These are phyloP conservation scores for Starmerella etchellsii DNA, from an alignment of 805 yeast species.

Conservation along the genomic window DNA sequence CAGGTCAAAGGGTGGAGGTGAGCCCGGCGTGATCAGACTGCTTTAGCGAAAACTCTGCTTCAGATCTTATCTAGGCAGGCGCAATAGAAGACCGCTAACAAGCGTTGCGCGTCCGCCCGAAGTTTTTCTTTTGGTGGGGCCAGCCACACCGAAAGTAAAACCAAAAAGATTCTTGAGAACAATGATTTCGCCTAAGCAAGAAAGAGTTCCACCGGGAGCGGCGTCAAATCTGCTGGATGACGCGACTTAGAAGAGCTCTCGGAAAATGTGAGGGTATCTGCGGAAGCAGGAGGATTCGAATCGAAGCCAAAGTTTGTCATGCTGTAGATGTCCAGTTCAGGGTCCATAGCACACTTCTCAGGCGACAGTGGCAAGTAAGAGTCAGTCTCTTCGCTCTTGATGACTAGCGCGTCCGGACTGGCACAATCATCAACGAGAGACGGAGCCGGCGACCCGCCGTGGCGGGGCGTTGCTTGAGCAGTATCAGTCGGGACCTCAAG, in stretches of 20 bases:
- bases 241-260: constrained; percentile 24
- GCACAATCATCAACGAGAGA: constrained; percentile 19
- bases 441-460: constrained; percentile 18
- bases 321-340: constrained; percentile 8
- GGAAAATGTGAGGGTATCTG: constrained; percentile 9
- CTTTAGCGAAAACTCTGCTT: too few species aligned
- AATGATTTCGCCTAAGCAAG: too few species aligned
- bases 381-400: constrained; percentile 11
- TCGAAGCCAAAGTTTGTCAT: constrained; percentile 11
- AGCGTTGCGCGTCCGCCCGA: too few species aligned
- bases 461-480: constrained; percentile 7
- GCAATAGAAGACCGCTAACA: too few species aligned
- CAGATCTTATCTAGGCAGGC: too few species aligned
- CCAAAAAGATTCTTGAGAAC: neutral
- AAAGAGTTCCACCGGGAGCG: neutral
- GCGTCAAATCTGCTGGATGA: constrained; percentile 26
- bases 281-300: constrained; percentile 8
- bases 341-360: neutral
- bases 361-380: constrained; percentile 9
- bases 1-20: constrained; percentile 22
- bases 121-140: neutral
- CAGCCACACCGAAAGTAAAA: constrained; percentile 1
- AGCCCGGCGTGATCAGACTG: constrained; percentile 10
- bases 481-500: constrained; percentile 13
- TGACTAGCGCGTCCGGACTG: constrained; percentile 18